phyloP scores from a whole-genome alignment of 2,329 filamentous ascomycete species.

The Neonectria hederae region DNA sequence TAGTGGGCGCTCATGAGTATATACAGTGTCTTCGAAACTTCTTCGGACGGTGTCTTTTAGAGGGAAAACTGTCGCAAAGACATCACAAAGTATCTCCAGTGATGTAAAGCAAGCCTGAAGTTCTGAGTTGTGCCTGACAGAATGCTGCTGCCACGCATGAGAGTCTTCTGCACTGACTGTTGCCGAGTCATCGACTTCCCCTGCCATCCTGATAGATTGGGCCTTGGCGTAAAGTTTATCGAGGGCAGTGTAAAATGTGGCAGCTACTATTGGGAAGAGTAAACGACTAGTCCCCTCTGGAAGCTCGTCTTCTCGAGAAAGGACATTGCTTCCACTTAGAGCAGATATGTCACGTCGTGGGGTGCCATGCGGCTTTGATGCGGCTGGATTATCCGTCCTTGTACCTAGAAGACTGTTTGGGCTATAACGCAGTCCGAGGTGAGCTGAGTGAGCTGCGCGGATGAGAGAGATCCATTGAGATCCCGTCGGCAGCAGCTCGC shows the following conservation, averaged over 20 bases:
- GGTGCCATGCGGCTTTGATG: neutral
- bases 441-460: conserved; percentile 32
- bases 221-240: conserved; percentile 9
- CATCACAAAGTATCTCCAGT: conserved; percentile 17
- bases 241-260: conserved; percentile 19
- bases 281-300: conserved; percentile 9
- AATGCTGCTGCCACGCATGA: neutral
- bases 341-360: neutral
- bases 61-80: conserved; percentile 25
- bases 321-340: neutral
- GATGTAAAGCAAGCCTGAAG: conserved; percentile 23
- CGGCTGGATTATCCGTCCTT: neutral
- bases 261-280: conserved; percentile 28
- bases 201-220: neutral
- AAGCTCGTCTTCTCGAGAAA: conserved; percentile 24
- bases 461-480: conserved; percentile 36
- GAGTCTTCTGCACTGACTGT: neutral
- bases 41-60: neutral
- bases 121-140: neutral
- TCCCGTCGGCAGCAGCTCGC: neutral
- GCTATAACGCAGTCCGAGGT: conserved; percentile 20
- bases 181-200: neutral
- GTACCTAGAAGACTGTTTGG: neutral
- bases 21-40: neutral
- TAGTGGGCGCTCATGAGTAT: neutral